Evolutionary conservation across 345 rosid genomes (phyloP).

Genomic region (Salix udensis): DNA sequence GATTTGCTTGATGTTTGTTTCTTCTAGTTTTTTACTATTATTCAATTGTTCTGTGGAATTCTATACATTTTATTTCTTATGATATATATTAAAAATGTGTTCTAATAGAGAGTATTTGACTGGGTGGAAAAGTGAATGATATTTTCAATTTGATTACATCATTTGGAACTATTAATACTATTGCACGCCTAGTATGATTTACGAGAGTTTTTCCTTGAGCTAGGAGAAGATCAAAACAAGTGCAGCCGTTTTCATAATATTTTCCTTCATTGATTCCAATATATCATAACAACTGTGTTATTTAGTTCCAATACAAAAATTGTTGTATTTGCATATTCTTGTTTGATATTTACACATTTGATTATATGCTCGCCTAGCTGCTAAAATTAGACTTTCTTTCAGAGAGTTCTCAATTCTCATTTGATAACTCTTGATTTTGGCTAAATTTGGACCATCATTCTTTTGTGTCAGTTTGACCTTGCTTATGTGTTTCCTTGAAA

Average conservation of each 20-base stretch:
- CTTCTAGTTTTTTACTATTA: constrained; percentile 11
- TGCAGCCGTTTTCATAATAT: background rate
- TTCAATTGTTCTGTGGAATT: background rate
- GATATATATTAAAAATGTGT: background rate
- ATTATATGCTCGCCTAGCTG: background rate
- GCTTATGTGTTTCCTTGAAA: background rate
- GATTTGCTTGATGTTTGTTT: background rate
- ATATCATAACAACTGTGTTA: background rate
- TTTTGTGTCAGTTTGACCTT: background rate
- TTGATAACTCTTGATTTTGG: background rate
- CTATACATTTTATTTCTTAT: background rate
- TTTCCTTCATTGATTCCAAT: background rate
- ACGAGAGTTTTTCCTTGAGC: background rate
- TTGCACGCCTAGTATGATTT: background rate
- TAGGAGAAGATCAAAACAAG: background rate
- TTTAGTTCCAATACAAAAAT: background rate
- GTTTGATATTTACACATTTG: background rate
- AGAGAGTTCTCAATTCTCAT: background rate
- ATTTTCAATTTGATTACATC: background rate
- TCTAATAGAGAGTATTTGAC: background rate
- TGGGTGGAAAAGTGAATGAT: background rate
- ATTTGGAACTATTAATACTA: background rate
- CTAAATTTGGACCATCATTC: background rate
- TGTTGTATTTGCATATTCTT: background rate
- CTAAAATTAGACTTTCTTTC: background rate